phyloP scores from a whole-genome alignment of 2,329 filamentous ascomycete genomes.

The Delphinella strobiligena region DNA sequence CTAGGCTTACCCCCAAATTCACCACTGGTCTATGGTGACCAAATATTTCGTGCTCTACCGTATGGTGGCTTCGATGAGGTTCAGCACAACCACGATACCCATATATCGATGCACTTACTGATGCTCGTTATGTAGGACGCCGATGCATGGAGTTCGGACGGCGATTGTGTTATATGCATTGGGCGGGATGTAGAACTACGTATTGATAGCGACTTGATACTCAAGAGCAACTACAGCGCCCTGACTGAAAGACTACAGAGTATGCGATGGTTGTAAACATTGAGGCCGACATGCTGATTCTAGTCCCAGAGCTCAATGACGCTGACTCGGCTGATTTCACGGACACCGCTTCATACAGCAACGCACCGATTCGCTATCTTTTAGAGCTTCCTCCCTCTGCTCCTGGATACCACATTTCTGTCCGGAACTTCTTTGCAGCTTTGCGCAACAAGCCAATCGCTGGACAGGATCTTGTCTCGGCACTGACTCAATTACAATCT shows the following conservation, averaged over 20 bases:
- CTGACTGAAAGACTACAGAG: neutral
- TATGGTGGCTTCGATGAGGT: no score
- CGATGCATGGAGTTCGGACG: neutral
- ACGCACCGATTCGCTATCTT: neutral
- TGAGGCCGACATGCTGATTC: no score
- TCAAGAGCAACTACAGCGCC: neutral
- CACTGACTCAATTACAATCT: conserved; percentile 49
- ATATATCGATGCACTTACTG: neutral
- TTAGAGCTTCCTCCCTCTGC: neutral
- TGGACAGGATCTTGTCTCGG: conserved; percentile 50
- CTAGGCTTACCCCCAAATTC: no score
- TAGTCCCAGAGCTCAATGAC: neutral
- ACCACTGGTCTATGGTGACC: no score
- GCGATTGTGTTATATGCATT: neutral
- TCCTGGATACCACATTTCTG: conserved; percentile 39
- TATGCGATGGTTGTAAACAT: no score
- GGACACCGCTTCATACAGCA: neutral
- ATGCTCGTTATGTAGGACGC: neutral
- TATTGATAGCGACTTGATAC: neutral
- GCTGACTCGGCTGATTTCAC: neutral
- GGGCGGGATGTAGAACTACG: neutral
- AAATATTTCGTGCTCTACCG: no score
- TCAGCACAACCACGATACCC: no score
- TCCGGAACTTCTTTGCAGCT: conserved; percentile 57
- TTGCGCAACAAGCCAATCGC: conserved; percentile 54